These are phyloP conservation scores for Wickerhamiella nectarea DNA, from an alignment of 805 yeast species.

Conservation along the genomic window DNA sequence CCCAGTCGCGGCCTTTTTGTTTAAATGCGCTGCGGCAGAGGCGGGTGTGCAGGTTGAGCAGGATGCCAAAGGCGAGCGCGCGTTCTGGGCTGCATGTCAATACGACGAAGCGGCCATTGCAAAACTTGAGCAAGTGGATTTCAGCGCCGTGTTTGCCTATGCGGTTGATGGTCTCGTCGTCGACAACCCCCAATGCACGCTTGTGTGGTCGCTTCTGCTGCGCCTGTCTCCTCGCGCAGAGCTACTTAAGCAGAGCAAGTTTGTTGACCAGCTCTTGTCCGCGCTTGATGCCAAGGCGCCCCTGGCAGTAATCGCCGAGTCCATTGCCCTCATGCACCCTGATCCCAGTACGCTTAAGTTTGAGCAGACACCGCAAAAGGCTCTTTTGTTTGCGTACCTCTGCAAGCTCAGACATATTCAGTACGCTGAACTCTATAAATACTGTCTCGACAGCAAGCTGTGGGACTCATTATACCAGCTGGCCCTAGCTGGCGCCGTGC, in stretches of 20 bases:
- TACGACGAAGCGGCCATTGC: neutral
- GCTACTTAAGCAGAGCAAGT: neutral
- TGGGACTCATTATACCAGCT: slow-evolving; percentile 26
- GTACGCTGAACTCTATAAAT: neutral
- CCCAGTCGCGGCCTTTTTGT: slow-evolving; percentile 13
- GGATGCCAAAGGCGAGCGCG: slow-evolving; percentile 1
- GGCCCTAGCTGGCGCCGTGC: slow-evolving; percentile 27
- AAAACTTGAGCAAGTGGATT: neutral
- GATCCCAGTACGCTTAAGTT: neutral
- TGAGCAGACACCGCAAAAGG: neutral
- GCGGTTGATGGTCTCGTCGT: neutral
- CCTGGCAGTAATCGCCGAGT: slow-evolving; percentile 1
- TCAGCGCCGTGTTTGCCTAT: neutral
- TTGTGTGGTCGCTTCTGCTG: slow-evolving; percentile 2
- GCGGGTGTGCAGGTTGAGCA: slow-evolving; percentile 1
- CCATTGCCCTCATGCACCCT: slow-evolving; percentile 4
- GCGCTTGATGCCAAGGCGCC: neutral
- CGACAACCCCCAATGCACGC: slow-evolving; percentile 1
- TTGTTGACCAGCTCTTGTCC: neutral
- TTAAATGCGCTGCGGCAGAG: slow-evolving; percentile 9
- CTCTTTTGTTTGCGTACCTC: slow-evolving; percentile 3
- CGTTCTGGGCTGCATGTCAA: slow-evolving; percentile 3
- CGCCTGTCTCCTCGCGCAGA: neutral
- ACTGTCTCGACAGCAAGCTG: slow-evolving; percentile 1
- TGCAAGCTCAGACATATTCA: neutral